Percentiles rank a stretch among this genome's conserved stretches.
phyloP scores from a whole-genome alignment of 2,329 filamentous ascomycete species.

The Mariannaea sp. region DNA sequence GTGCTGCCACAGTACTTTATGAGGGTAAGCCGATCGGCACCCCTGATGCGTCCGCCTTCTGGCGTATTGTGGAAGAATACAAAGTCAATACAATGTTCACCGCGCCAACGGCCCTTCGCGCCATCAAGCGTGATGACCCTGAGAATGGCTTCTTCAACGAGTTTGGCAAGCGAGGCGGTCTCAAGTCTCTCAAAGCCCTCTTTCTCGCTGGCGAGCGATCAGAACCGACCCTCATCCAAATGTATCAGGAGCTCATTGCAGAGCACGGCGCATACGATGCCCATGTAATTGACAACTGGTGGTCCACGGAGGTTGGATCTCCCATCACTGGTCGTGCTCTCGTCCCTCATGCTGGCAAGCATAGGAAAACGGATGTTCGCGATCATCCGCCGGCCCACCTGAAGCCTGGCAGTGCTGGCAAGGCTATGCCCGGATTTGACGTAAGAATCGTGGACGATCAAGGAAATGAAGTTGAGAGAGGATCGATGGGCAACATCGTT shows the following conservation, averaged over 20 bases:
- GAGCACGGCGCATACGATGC: conserved; percentile 67
- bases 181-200: conserved; percentile 73
- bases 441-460: conserved; percentile 82
- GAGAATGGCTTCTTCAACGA: conserved; percentile 68
- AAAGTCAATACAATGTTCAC: conserved; percentile 85
- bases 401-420: conserved; percentile 86
- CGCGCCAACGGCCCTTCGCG: conserved; percentile 83
- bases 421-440: conserved; percentile 90
- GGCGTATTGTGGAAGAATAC: conserved; percentile 84
- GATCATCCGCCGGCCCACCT: conserved; percentile 56
- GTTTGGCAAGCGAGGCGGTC: conserved; percentile 68
- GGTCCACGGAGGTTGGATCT: conserved; percentile 63
- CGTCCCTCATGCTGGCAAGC: conserved; percentile 61
- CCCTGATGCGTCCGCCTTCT: conserved; percentile 85
- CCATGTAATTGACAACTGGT: conserved; percentile 64
- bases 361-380: conserved; percentile 52
- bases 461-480: conserved; percentile 71
- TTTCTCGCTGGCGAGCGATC: conserved; percentile 91
- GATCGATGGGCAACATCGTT: conserved; percentile 90
- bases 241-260: conserved; percentile 76
- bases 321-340: conserved; percentile 62
- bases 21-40: conserved; percentile 95
- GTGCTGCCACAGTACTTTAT: conserved; percentile 85
- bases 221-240: conserved; percentile 81
- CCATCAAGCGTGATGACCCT: conserved; percentile 85